Conservation (phyloP, 2,329 filamentous ascomycete genomes). For the Fusarium sp. region DNA sequence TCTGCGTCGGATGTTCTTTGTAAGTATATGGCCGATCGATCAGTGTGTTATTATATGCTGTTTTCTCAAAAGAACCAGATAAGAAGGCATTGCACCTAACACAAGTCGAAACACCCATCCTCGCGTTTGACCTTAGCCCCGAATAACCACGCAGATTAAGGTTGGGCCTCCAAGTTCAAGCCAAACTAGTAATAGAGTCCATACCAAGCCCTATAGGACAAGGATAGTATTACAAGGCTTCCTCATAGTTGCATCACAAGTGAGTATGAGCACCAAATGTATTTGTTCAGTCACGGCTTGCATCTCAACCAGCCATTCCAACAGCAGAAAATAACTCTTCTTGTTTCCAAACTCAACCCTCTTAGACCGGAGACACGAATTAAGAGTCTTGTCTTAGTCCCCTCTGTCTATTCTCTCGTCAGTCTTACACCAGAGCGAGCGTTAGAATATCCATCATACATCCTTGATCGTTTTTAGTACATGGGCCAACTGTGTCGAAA, state of each 20-base stretch:
- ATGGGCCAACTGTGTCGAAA: not conserved
- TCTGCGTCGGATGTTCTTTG: too few relatives aligned
- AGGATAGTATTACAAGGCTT: not conserved
- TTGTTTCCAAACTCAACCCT: too few relatives aligned
- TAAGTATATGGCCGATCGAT: too few relatives aligned
- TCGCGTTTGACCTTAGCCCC: too few relatives aligned
- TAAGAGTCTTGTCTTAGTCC: too few relatives aligned
- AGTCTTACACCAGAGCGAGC: not conserved
- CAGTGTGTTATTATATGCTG: too few relatives aligned
- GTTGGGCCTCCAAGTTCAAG: not conserved
- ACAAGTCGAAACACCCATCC: too few relatives aligned
- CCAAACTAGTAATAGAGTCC: too few relatives aligned
- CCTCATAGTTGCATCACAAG: not conserved
- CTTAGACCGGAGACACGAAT: too few relatives aligned
- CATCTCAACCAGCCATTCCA: not conserved
- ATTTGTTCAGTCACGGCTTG: not conserved
- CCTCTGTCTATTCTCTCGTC: not conserved
- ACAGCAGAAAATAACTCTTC: not conserved
- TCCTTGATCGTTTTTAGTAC: not conserved
- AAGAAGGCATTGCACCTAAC: too few relatives aligned
- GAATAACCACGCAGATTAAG: too few relatives aligned
- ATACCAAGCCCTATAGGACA: not conserved
- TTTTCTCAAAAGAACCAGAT: too few relatives aligned
- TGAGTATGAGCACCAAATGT: not conserved
- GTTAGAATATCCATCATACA: not conserved